Conservation (phyloP, 352 stramenopile species). For the Globisporangium recalcitrans region DNA sequence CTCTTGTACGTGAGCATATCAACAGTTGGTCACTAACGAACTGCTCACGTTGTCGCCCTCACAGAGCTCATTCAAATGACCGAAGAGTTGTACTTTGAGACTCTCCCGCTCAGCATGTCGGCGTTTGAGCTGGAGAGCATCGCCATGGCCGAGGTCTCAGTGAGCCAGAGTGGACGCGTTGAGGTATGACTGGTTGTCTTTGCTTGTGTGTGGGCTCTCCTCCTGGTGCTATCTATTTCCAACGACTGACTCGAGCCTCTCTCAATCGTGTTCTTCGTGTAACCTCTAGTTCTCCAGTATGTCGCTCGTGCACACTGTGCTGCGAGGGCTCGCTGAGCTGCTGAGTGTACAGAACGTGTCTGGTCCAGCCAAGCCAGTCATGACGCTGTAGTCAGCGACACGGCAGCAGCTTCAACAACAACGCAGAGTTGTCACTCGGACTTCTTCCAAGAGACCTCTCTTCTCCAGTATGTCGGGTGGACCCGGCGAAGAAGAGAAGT, state of each 20-base stretch:
- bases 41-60: background rate
- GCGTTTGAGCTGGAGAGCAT: constrained; percentile 47
- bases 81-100: constrained; percentile 51
- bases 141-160: constrained; percentile 39
- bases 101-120: constrained; percentile 44
- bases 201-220: background rate
- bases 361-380: constrained; percentile 28
- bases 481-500: background rate
- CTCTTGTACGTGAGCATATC: background rate
- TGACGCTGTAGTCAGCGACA: constrained; percentile 29
- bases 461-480: background rate
- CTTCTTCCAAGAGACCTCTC: background rate
- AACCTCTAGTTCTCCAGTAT: constrained; percentile 39
- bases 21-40: constrained; percentile 8
- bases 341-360: constrained; percentile 35
- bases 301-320: constrained; percentile 38
- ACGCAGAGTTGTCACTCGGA: background rate
- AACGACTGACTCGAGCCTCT: background rate
- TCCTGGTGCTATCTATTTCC: background rate
- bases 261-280: no score
- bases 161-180: constrained; percentile 35
- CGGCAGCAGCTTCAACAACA: background rate
- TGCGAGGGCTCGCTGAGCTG: constrained; percentile 44
- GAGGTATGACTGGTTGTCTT: constrained; percentile 27
- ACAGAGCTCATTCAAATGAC: constrained; percentile 49